Conservation (phyloP, 1,139 yeast genomes). For the Saccharomycopsis hybrid region DNA sequence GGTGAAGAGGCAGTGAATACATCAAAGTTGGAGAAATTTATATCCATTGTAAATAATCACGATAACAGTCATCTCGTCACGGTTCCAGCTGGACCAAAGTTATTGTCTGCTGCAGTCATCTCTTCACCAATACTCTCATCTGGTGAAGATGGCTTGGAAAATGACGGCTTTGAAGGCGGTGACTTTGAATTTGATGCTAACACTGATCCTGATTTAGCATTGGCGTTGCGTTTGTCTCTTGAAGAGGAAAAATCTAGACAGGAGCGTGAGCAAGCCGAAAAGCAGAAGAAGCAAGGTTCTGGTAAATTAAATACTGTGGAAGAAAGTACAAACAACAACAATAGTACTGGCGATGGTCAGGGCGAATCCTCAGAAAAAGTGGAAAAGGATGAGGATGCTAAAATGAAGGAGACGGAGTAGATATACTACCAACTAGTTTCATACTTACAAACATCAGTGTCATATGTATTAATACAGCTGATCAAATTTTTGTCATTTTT, state of each 20-base stretch:
- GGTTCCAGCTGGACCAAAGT: conserved; percentile 81
- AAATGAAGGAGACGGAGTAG: neutral
- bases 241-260: conserved; percentile 80
- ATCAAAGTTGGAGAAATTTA: conserved; percentile 72
- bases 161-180: conserved; percentile 35
- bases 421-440: too few species aligned
- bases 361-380: neutral
- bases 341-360: too few species aligned
- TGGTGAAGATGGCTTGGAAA: conserved; percentile 39
- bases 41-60: conserved; percentile 62
- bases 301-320: conserved; percentile 32
- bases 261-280: conserved; percentile 45
- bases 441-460: too few species aligned
- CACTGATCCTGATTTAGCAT: conserved; percentile 95
- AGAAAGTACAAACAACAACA: conserved; percentile 26
- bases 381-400: conserved; percentile 4
- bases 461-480: too few species aligned
- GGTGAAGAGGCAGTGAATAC: conserved; percentile 85
- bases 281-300: conserved; percentile 27
- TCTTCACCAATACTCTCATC: conserved; percentile 64
- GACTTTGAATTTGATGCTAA: conserved; percentile 66
- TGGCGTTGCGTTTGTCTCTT: conserved; percentile 80
- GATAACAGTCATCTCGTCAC: conserved; percentile 84
- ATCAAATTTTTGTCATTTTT: too few species aligned
- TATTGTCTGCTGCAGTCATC: conserved; percentile 68